Conservation (phyloP, 495 filamentous ascomycete species). For the Aspergillus egyptiacus region DNA sequence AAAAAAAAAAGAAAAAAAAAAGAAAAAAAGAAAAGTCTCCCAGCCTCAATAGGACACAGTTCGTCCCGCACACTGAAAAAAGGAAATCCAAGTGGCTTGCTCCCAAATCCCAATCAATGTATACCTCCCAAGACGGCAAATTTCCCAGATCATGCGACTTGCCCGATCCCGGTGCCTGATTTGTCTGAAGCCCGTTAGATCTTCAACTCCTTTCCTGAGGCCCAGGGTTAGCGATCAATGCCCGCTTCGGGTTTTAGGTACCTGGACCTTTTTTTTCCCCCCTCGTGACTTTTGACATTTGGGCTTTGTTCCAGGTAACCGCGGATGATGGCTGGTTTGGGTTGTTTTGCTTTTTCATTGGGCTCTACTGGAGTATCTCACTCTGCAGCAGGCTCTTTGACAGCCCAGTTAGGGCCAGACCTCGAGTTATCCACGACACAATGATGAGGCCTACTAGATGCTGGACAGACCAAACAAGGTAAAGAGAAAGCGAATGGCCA, state of each 20-base stretch:
- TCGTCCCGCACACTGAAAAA: not conserved
- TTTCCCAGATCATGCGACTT: slow-evolving; percentile 2
- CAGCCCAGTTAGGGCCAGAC: no score
- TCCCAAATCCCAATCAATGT: not conserved
- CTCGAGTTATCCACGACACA: no score
- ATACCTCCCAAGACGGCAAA: slow-evolving; percentile 1
- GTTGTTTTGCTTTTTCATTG: no score
- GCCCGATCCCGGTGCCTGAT: slow-evolving; percentile 12
- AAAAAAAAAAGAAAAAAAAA: not conserved
- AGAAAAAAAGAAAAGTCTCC: not conserved
- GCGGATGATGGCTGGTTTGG: no score
- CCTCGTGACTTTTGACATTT: no score
- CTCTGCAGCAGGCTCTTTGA: no score
- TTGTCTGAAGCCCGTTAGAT: slow-evolving; percentile 8
- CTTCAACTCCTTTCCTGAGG: slow-evolving; percentile 2
- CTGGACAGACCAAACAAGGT: no score
- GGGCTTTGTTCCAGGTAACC: not conserved
- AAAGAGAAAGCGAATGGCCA: no score
- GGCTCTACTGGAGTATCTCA: no score
- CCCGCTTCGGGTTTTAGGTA: slow-evolving; percentile 20
- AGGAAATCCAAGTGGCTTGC: not conserved
- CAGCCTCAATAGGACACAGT: not conserved
- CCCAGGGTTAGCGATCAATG: no score
- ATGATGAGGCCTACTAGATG: no score
- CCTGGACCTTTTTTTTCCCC: slow-evolving; percentile 5